Evolutionary conservation across 768 basidiomycete species (phyloP).

Genomic region (Kwoniella mangroviensis): DNA sequence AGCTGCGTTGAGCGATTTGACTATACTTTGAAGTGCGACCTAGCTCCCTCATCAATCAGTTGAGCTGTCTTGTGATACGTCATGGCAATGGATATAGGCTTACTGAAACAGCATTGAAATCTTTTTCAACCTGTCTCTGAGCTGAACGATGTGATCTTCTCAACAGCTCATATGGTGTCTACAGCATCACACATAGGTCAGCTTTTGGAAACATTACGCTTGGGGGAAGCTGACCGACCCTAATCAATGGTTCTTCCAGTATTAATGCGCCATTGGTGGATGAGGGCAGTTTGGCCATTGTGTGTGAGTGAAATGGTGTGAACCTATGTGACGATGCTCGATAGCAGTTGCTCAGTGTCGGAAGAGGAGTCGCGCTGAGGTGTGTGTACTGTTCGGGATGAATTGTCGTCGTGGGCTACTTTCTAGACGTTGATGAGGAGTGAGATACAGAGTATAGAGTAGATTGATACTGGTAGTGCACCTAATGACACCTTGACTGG

Average conservation of each 20-base stretch:
- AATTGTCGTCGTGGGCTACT: neutral
- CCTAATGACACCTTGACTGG: neutral
- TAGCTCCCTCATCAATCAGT: neutral
- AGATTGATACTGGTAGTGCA: too few relatives aligned
- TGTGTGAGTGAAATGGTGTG: neutral
- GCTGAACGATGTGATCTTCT: conserved; percentile 54
- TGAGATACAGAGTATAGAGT: too few relatives aligned
- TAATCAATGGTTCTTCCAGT: conserved; percentile 54
- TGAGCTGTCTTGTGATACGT: too few relatives aligned
- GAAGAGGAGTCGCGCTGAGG: too few relatives aligned
- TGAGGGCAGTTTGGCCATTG: conserved; percentile 26
- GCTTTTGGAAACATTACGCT: neutral
- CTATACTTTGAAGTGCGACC: conserved; percentile 27
- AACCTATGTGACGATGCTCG: neutral
- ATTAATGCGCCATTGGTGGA: conserved; percentile 35
- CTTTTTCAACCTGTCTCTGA: conserved; percentile 57
- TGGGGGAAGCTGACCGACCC: conserved; percentile 31
- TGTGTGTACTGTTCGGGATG: neutral
- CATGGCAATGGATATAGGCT: conserved; percentile 1
- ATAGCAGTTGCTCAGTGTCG: neutral
- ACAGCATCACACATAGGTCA: neutral
- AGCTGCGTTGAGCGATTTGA: conserved; percentile 25
- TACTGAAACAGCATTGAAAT: conserved; percentile 55
- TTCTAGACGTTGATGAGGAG: too few relatives aligned
- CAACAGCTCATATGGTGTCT: conserved; percentile 56